phyloP scores from a whole-genome alignment of 768 basidiomycete genomes.

The Pleurotus sapidus region DNA sequence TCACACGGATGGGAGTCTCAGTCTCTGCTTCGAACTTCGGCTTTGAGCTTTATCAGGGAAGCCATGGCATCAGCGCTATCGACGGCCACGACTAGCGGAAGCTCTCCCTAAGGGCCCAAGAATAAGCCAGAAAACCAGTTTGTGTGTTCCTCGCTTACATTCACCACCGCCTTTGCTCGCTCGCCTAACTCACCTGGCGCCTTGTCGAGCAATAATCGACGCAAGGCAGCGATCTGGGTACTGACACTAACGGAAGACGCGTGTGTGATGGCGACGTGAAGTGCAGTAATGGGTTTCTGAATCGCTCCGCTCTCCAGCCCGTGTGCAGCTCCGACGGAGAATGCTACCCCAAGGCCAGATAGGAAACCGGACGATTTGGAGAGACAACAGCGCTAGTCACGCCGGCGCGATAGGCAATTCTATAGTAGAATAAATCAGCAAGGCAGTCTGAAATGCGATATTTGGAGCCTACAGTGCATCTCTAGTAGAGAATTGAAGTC shows the following conservation, averaged over 20 bases:
- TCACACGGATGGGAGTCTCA: conserved; percentile 41
- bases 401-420: conserved; percentile 62
- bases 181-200: conserved; percentile 36
- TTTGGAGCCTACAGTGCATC: conserved; percentile 37
- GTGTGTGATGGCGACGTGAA: conserved; percentile 57
- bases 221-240: conserved; percentile 63
- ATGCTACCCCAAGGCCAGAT: conserved; percentile 55
- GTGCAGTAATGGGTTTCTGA: conserved; percentile 53
- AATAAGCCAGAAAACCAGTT: not conserved
- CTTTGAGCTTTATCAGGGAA: conserved; percentile 59
- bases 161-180: conserved; percentile 39
- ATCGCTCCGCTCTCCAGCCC: conserved; percentile 56
- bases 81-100: conserved; percentile 60
- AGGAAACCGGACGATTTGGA: conserved; percentile 50
- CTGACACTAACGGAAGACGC: conserved; percentile 51
- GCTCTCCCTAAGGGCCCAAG: conserved; percentile 35
- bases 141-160: conserved; percentile 29
- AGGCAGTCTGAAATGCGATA: not conserved
- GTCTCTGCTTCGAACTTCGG: conserved; percentile 42
- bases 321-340: conserved; percentile 54
- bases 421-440: conserved; percentile 14
- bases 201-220: conserved; percentile 43
- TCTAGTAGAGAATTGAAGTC: conserved; percentile 64
- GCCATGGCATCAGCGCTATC: conserved; percentile 72
- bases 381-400: conserved; percentile 61